These are phyloP conservation scores for Hypomontagnella submonticulosa DNA, from an alignment of 495 filamentous ascomycete genomes.

Conservation along the genomic window DNA sequence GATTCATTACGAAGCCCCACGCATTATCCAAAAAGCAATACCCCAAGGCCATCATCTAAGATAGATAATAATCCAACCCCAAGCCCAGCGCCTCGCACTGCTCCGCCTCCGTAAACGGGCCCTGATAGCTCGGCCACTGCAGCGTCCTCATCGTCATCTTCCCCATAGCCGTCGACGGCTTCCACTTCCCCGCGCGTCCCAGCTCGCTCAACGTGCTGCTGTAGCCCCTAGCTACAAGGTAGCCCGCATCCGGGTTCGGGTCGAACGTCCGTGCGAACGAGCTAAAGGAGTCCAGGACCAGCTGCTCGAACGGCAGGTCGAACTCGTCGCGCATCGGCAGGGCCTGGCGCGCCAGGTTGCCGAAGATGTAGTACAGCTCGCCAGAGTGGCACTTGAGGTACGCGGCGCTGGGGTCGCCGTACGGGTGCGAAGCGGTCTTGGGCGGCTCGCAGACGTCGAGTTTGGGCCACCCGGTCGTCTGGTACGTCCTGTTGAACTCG, in stretches of 20 bases:
- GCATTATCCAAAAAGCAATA: no score
- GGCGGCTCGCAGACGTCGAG: conserved; percentile 60
- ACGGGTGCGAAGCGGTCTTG: conserved; percentile 44
- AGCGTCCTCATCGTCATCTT: conserved; percentile 46
- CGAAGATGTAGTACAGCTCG: conserved; percentile 57
- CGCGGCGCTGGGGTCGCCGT: conserved; percentile 56
- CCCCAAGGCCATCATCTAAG: not conserved
- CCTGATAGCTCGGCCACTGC: conserved; percentile 49
- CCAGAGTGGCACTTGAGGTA: conserved; percentile 63
- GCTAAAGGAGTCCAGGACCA: conserved; percentile 50
- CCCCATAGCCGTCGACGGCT: conserved; percentile 32
- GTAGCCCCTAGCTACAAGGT: conserved; percentile 49
- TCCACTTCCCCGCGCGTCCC: conserved; percentile 43
- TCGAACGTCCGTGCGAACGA: conserved; percentile 51
- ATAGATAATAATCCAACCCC: conserved; percentile 49
- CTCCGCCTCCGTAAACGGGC: conserved; percentile 45
- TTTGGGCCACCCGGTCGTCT: conserved; percentile 59
- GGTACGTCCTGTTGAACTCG: conserved; percentile 66
- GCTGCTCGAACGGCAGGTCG: conserved; percentile 52
- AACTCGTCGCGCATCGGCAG: conserved; percentile 51
- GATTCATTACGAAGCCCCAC: no score
- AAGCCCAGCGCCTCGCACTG: conserved; percentile 51
- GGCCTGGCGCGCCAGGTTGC: conserved; percentile 52
- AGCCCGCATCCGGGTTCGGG: conserved; percentile 51
- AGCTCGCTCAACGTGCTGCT: conserved; percentile 32